Base-by-base conservation (phyloP, 2,329 filamentous ascomycete genomes). In the Penicillium sp. region DNA sequence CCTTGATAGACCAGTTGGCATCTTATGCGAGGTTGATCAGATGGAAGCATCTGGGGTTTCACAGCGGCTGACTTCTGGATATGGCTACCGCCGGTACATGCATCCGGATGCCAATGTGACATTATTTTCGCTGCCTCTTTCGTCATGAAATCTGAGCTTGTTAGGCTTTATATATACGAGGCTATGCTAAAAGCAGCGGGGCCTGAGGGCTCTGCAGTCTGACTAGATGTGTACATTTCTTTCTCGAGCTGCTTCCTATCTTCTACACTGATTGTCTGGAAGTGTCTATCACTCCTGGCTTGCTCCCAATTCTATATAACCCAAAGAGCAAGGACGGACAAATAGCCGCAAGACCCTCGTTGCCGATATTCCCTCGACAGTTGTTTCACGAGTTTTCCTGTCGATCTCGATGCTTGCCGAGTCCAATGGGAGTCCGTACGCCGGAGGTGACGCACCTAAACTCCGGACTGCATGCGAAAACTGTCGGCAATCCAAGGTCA, bases 401-500 rank as follows among this genome's bases (percentile, higher is more conserved):
- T 23, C 26, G 26, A 14, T 35, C 38, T 43, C 35, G 38, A 62
- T 62, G 59, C 51, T 57, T 25, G 44, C 50, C 32, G 56, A 57
- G 38, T 38, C 56, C 14, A 48, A 52, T 38, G 40, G 41, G 32
- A 55, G 37, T 28, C 41, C 45, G 35, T 49, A 51, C 39, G 35
- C 34, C 17, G 49, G 46, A 27, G 51, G 54, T 34, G 56, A 60
- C 31, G 45, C 53, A 32, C 60, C 60, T 25, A 62, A 62, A 41
- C 57, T 64, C 13, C 60, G 62, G 45, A 56, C 61, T 12, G 62
- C 62, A 12, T 65, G 62, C 35, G 62, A 65, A 44, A 61, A 62
- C 22, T 65, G 62, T 48, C 52, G 62, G 20, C 62, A 64, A 42
- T 65, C 62, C 17, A 65, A 65, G 39, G 62, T 65, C 29, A 64